Evolutionary conservation across 768 basidiomycete genomes (phyloP).

Genomic region (Suillus sp.): DNA sequence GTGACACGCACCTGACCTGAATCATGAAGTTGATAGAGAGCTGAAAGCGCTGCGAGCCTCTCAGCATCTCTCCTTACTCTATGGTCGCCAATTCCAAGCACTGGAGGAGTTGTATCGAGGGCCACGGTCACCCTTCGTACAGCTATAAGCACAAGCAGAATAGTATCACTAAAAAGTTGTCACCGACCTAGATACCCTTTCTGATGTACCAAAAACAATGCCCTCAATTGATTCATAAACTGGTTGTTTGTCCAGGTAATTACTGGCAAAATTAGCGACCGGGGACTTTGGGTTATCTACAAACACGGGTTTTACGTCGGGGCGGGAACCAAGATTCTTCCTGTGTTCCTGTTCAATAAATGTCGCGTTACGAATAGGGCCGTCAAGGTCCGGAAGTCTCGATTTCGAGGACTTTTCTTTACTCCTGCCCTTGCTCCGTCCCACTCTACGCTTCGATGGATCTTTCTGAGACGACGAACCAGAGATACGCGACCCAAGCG

Average conservation of each 20-base stretch:
- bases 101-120: slow-evolving; percentile 32
- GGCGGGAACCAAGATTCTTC: slow-evolving; percentile 14
- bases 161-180: background rate
- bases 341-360: slow-evolving; percentile 34
- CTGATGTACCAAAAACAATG: slow-evolving; percentile 10
- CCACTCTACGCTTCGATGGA: slow-evolving; percentile 6
- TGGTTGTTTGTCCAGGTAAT: slow-evolving; percentile 22
- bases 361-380: slow-evolving; percentile 39
- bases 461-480: slow-evolving; percentile 7
- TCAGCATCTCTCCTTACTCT: slow-evolving; percentile 63
- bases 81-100: slow-evolving; percentile 67
- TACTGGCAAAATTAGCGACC: slow-evolving; percentile 43
- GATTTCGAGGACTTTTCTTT: background rate
- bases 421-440: slow-evolving; percentile 7
- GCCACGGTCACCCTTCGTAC: slow-evolving; percentile 25
- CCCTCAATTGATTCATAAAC: slow-evolving; percentile 34
- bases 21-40: slow-evolving; percentile 67
- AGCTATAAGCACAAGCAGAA: slow-evolving; percentile 10
- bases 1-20: slow-evolving; percentile 59
- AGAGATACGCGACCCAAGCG: slow-evolving; percentile 11
- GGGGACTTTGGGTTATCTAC: slow-evolving; percentile 55
- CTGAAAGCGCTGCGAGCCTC: slow-evolving; percentile 74
- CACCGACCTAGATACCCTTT: slow-evolving; percentile 10
- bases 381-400: slow-evolving; percentile 23
- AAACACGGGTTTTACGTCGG: slow-evolving; percentile 31